Conservation (phyloP, 331 rosid genomes). For the Arachis monticola region DNA sequence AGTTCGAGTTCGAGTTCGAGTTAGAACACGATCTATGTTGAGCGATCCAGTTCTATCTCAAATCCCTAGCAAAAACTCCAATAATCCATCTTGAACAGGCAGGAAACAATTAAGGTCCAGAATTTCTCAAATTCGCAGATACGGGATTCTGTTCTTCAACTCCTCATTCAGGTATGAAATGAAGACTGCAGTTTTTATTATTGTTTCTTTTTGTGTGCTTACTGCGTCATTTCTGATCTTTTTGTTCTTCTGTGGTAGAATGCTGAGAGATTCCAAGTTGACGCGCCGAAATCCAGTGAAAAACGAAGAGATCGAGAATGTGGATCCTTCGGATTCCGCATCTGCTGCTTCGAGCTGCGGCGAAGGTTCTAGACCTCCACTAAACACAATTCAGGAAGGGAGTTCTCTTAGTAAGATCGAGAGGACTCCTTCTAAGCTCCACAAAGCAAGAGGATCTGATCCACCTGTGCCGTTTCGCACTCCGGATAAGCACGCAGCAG, state of each 20-base stretch:
- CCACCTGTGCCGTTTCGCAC: slow-evolving; percentile 70
- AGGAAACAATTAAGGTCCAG: slow-evolving; percentile 39
- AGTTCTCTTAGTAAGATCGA: slow-evolving; percentile 54
- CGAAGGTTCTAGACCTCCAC: slow-evolving; percentile 71
- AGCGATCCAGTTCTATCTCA: slow-evolving; percentile 36
- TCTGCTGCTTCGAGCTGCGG: slow-evolving; percentile 35
- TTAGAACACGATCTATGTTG: slow-evolving; percentile 34
- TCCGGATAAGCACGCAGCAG: slow-evolving; percentile 68
- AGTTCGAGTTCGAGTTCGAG: not conserved
- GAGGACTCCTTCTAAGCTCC: slow-evolving; percentile 72
- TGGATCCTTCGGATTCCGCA: slow-evolving; percentile 53
- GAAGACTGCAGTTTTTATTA: not conserved
- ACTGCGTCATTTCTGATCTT: not conserved
- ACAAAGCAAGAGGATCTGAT: slow-evolving; percentile 54
- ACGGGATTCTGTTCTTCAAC: slow-evolving; percentile 58
- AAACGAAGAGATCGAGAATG: slow-evolving; percentile 78
- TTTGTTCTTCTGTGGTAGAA: slow-evolving; percentile 45
- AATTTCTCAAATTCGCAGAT: slow-evolving; percentile 46
- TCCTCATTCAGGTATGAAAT: slow-evolving; percentile 69
- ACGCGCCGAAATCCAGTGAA: slow-evolving; percentile 64
- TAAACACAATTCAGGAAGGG: slow-evolving; percentile 70
- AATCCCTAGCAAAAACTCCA: slow-evolving; percentile 24
- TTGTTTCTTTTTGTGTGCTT: not conserved
- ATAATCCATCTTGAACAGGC: slow-evolving; percentile 24
- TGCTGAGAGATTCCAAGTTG: slow-evolving; percentile 79